Evolutionary conservation across 495 filamentous ascomycete genomes (phyloP), one percentile per base, ranked within the genome.

Genomic region (Penicillium crystallinum): DNA sequence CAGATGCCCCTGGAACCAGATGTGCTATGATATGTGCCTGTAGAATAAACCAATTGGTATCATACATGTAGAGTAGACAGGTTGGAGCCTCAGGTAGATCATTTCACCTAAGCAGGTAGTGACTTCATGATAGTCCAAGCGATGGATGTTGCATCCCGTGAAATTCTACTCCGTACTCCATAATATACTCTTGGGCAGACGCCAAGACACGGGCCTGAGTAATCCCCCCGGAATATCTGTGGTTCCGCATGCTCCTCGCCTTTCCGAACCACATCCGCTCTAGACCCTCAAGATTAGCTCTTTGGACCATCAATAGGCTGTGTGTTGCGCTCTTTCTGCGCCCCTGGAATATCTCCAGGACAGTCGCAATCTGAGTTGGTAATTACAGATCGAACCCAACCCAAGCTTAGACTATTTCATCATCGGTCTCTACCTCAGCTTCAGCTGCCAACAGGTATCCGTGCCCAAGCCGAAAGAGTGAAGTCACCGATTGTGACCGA

Each of bases 211-310:
- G n/a, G n/a, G n/a, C 12, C 40, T 48, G 46, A 48, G 34, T 48
- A 48, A 48, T 48, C 34, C 23, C 34, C 23, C 37, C 48, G 48
- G 48, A 50, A 34, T 34, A 50, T 41, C 27, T 15, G 9, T 50
- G 14, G 25, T 31, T 39, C 48, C 37, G 56, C 22, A 56, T 59
- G 36, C 53, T 49, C 17, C 52, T 61, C 37, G 48, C 48, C 35
- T 59, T 53, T 38, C 10, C 51, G 29, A 55, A 45, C 35, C 31
- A 39, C 27, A 40, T 50, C 37, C 37, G 36, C 47, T 47, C 46
- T 50, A 50, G 48, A 50, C 36, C 36, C 19, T 7, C 29, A 33
- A 42, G 33, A 18, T 38, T 30, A 48, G 48, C 48, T 50, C 37
- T 34, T 41, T 50, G 36, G 37, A 31, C 29, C 30, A 48, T 50